Percentiles rank a stretch among this genome's conserved stretches.
Evolutionary conservation across 148 eudicot genomes (phyloP).

Genomic region (Nepenthes gracilis): DNA sequence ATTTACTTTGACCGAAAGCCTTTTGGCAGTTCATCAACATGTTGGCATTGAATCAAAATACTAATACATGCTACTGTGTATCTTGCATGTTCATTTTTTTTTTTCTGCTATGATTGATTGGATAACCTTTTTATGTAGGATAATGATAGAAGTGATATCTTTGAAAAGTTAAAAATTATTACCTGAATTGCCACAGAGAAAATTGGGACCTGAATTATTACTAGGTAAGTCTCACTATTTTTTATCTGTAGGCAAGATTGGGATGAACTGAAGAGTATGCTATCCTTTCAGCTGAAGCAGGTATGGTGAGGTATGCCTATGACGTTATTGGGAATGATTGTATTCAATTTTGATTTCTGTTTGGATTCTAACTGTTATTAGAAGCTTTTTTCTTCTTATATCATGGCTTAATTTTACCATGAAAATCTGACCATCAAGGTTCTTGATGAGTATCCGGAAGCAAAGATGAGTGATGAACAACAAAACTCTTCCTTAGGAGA

Average conservation of each 20-base stretch:
- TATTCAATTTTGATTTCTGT: not conserved
- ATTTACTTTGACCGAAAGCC: too few relatives aligned
- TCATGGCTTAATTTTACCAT: slow-evolving; percentile 1
- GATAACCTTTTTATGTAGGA: too few relatives aligned
- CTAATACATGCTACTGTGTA: too few relatives aligned
- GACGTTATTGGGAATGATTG: slow-evolving; percentile 4
- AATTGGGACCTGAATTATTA: not conserved
- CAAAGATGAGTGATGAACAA: slow-evolving; percentile 38
- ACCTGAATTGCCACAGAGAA: not conserved
- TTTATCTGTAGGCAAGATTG: slow-evolving; percentile 59
- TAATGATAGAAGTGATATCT: too few relatives aligned
- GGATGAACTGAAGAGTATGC: slow-evolving; percentile 62
- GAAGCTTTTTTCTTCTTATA: slow-evolving; percentile 2
- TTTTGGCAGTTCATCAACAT: too few relatives aligned
- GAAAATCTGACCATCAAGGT: slow-evolving; percentile 35
- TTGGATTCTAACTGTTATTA: not conserved
- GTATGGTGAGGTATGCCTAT: slow-evolving; percentile 48
- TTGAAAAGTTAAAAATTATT: not conserved
- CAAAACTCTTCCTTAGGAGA: slow-evolving; percentile 52
- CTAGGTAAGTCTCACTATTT: slow-evolving; percentile 4
- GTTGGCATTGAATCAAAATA: too few relatives aligned
- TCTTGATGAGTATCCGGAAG: slow-evolving; percentile 68
- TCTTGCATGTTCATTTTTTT: too few relatives aligned
- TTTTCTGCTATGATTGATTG: too few relatives aligned
- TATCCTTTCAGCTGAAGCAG: slow-evolving; percentile 59